These are phyloP conservation scores for Prillingera fragicola DNA, from an alignment of 1,284 basidiomycete genomes.

Conservation along the genomic window DNA sequence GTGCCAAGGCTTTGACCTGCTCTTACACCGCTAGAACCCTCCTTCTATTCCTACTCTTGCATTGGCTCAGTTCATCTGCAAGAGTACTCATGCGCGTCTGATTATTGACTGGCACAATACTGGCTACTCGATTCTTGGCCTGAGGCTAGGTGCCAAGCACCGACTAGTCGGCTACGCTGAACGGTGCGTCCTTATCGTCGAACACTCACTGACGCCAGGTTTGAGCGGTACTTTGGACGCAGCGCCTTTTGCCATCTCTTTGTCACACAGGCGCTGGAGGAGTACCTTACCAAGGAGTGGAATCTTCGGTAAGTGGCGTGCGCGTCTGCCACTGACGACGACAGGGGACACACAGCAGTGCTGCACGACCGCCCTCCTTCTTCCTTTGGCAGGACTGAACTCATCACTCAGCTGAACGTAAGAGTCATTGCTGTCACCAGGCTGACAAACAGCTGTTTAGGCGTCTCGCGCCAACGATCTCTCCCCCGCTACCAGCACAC, in stretches of 20 bases:
- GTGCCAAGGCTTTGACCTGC: constrained; percentile 25
- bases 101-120: constrained; percentile 99
- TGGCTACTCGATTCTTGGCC: constrained; percentile 84
- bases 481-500: constrained; percentile 33
- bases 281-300: constrained; percentile 68
- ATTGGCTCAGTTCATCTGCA: constrained; percentile 69
- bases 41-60: constrained; percentile 91
- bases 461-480: constrained; percentile 48
- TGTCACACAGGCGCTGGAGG: constrained; percentile 82
- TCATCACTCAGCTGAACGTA: constrained; percentile 69
- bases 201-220: constrained; percentile 54
- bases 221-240: constrained; percentile 72
- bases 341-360: constrained; percentile 69
- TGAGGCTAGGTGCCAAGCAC: constrained; percentile 66
- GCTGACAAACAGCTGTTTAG: constrained; percentile 55
- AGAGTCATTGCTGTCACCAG: constrained; percentile 12
- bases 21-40: constrained; percentile 65
- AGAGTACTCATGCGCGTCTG: constrained; percentile 67
- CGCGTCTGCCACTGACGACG: constrained; percentile 11
- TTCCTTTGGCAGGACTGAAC: constrained; percentile 65
- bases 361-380: constrained; percentile 82
- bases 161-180: constrained; percentile 67
- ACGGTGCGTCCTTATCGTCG: constrained; percentile 52
- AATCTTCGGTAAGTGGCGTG: constrained; percentile 59
- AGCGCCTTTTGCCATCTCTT: constrained; percentile 85